Conservation (phyloP, 371 early-diverging fungal species). For the Funneliformis caledonium region DNA sequence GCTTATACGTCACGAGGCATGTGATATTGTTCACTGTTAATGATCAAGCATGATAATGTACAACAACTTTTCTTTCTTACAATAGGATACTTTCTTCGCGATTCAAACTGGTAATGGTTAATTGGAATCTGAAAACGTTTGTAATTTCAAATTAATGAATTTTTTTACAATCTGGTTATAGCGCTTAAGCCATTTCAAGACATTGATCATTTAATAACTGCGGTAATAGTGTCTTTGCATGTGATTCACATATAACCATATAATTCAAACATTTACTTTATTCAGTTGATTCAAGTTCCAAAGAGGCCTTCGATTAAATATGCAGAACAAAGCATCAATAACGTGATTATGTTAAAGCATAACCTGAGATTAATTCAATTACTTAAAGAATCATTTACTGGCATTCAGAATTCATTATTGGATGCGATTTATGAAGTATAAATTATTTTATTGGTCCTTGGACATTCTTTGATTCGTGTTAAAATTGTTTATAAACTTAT, state of each 20-base stretch:
- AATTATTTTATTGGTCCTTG: slow-evolving; percentile 36
- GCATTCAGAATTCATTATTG: slow-evolving; percentile 48
- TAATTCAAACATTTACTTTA: background rate
- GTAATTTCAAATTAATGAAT: slow-evolving; percentile 42
- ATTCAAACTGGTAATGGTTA: slow-evolving; percentile 46
- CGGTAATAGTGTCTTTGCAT: slow-evolving; percentile 43
- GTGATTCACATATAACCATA: background rate
- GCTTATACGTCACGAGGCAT: slow-evolving; percentile 46
- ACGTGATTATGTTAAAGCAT: slow-evolving; percentile 72
- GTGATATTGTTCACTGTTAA: no score
- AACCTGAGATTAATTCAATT: slow-evolving; percentile 52
- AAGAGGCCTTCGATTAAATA: slow-evolving; percentile 58
- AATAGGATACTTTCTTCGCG: slow-evolving; percentile 44
- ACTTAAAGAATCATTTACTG: slow-evolving; percentile 48
- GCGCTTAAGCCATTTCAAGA: slow-evolving; percentile 52
- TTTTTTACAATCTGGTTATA: slow-evolving; percentile 32
- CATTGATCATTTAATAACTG: slow-evolving; percentile 56
- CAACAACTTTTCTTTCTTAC: background rate
- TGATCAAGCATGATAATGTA: background rate
- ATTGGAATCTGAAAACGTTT: background rate
- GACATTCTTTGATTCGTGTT: slow-evolving; percentile 41
- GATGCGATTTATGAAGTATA: background rate
- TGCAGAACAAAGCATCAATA: slow-evolving; percentile 74
- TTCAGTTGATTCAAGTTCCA: slow-evolving; percentile 54
- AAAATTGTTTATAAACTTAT: slow-evolving; percentile 38